Conservation (phyloP, 2,329 filamentous ascomycete species). For the Ascochyta rabiei region DNA sequence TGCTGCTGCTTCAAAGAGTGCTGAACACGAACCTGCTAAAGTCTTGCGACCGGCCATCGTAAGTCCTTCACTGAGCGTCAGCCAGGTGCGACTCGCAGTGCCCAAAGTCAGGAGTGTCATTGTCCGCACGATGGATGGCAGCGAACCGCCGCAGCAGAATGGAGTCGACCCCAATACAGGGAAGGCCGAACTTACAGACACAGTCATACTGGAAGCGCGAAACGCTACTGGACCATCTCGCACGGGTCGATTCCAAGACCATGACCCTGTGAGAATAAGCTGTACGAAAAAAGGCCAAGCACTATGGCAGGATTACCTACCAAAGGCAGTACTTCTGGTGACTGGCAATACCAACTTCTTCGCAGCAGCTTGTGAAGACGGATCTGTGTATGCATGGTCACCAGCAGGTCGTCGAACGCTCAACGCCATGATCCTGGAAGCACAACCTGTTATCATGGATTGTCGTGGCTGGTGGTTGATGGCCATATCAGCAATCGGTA, state of each 20-base stretch:
- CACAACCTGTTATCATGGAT: constrained; percentile 92
- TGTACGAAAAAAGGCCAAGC: constrained; percentile 79
- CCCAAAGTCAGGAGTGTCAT: constrained; percentile 86
- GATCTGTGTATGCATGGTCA: constrained; percentile 87
- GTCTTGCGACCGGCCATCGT: constrained; percentile 86
- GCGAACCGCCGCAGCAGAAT: constrained; percentile 52
- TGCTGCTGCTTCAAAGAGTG: constrained; percentile 53
- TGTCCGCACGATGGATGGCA: constrained; percentile 76
- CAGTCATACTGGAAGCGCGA: constrained; percentile 82
- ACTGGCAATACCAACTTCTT: constrained; percentile 92
- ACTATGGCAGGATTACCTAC: constrained; percentile 94
- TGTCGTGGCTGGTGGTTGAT: constrained; percentile 88
- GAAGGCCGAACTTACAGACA: constrained; percentile 60
- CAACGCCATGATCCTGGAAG: constrained; percentile 84
- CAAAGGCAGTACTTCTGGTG: constrained; percentile 83
- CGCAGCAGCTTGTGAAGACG: constrained; percentile 92
- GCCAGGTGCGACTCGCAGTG: constrained; percentile 84
- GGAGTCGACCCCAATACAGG: constrained; percentile 55
- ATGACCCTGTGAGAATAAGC: constrained; percentile 83
- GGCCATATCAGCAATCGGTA: constrained; percentile 84
- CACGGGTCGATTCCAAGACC: constrained; percentile 65
- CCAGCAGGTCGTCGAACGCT: constrained; percentile 85
- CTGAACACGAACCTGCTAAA: constrained; percentile 65
- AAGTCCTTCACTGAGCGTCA: constrained; percentile 79
- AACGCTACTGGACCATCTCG: constrained; percentile 72